These are phyloP conservation scores for Spergularia marina DNA, from an alignment of 148 eudicot species.

Conservation along the genomic window DNA sequence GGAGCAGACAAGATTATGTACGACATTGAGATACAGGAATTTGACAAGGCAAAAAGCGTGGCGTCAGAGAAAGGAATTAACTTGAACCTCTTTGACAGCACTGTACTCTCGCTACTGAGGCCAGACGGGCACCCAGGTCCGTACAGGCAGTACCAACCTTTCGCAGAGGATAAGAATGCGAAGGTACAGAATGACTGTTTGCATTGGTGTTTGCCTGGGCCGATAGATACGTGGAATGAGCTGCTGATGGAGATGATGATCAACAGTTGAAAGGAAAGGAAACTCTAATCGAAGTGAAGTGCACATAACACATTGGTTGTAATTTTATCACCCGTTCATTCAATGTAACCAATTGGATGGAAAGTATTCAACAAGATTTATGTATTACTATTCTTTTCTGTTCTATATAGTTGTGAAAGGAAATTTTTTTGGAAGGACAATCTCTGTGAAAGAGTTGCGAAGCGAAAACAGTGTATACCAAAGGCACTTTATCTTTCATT, in stretches of 20 bases:
- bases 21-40: slow-evolving; percentile 60
- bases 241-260: slow-evolving; percentile 54
- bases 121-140: slow-evolving; percentile 91
- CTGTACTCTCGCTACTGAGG: slow-evolving; percentile 55
- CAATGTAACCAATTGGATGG: too few relatives aligned
- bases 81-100: slow-evolving; percentile 54
- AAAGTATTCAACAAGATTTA: too few relatives aligned
- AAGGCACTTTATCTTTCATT: too few relatives aligned
- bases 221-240: slow-evolving; percentile 83
- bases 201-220: slow-evolving; percentile 98
- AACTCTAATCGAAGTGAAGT: too few relatives aligned
- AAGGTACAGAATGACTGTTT: slow-evolving; percentile 75
- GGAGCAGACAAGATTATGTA: slow-evolving; percentile 41
- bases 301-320: too few relatives aligned
- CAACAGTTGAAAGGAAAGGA: slow-evolving; percentile 11
- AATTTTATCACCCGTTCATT: too few relatives aligned
- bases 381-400: too few relatives aligned
- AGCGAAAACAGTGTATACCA: too few relatives aligned
- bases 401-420: too few relatives aligned
- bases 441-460: too few relatives aligned
- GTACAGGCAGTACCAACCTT: slow-evolving; percentile 57
- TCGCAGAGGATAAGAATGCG: slow-evolving; percentile 45
- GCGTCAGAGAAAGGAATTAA: slow-evolving; percentile 27
- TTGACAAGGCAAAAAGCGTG: slow-evolving; percentile 34
- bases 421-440: too few relatives aligned